These are phyloP conservation scores for Pseudopediastrum boryanum DNA, from an alignment of 139 green algal species.

Conservation along the genomic window DNA sequence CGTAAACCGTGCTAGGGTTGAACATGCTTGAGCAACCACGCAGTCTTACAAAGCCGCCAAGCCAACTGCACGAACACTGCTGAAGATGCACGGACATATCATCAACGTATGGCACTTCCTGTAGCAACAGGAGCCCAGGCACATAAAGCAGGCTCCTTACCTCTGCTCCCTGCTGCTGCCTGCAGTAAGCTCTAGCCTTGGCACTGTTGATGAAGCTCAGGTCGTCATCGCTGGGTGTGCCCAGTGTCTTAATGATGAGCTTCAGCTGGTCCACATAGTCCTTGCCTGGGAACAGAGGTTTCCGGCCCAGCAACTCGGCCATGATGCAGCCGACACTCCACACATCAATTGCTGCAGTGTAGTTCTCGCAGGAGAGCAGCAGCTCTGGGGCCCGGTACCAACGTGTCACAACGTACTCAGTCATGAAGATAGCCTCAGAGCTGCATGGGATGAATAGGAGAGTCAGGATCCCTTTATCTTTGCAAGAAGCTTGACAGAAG, in stretches of 20 bases:
- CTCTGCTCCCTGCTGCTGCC: conserved; percentile 64
- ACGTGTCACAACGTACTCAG: conserved; percentile 95
- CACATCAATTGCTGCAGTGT: conserved; percentile 91
- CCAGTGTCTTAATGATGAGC: conserved; percentile 90
- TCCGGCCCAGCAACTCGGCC: conserved; percentile 88
- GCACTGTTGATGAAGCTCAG: conserved; percentile 86
- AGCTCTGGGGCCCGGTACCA: conserved; percentile 97
- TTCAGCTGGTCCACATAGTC: conserved; percentile 96
- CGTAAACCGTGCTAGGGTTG: too few relatives aligned
- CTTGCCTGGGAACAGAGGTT: conserved; percentile 73
- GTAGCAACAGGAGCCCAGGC: background rate
- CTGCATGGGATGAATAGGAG: conserved; percentile 43
- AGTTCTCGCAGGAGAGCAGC: conserved; percentile 88
- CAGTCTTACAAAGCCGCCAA: too few relatives aligned
- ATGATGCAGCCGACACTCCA: conserved; percentile 96
- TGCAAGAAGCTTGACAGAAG: too few relatives aligned
- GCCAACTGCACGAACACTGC: too few relatives aligned
- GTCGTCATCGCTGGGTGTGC: conserved; percentile 88
- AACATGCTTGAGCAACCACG: too few relatives aligned
- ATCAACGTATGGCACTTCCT: too few relatives aligned
- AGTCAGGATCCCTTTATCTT: background rate
- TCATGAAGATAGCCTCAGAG: conserved; percentile 92
- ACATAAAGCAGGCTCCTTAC: conserved; percentile 33
- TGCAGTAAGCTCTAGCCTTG: conserved; percentile 87
- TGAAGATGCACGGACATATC: too few relatives aligned